phyloP scores from a whole-genome alignment of 2,329 filamentous ascomycete genomes.

The Chlorencoelia australis region DNA sequence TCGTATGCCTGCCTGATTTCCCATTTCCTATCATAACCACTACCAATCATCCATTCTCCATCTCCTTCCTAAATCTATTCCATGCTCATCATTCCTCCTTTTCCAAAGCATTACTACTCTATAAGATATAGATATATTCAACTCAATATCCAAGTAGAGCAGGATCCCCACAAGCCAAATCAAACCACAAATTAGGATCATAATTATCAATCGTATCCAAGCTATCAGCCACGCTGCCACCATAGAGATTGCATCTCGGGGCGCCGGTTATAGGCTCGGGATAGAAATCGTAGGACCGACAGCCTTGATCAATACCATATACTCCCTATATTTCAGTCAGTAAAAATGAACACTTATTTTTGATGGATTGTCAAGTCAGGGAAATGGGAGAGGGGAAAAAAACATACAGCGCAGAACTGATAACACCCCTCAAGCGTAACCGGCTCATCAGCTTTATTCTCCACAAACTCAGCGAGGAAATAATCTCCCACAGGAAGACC shows the following conservation, averaged over 20 bases:
- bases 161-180: conserved; percentile 20
- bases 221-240: conserved; percentile 17
- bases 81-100: too few relatives aligned
- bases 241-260: conserved; percentile 18
- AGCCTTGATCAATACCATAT: conserved; percentile 10
- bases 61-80: too few relatives aligned
- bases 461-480: conserved; percentile 31
- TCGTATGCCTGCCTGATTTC: too few relatives aligned
- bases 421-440: conserved; percentile 34
- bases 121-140: too few relatives aligned
- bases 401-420: conserved; percentile 31
- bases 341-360: background rate
- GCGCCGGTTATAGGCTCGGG: conserved; percentile 12
- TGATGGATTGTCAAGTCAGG: background rate
- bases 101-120: too few relatives aligned
- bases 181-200: conserved; percentile 19
- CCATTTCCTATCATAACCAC: too few relatives aligned
- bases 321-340: background rate
- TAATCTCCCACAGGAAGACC: conserved; percentile 29
- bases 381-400: background rate
- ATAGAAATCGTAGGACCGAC: conserved; percentile 18
- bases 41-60: too few relatives aligned
- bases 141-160: too few relatives aligned
- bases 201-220: conserved; percentile 14
- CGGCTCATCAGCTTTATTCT: conserved; percentile 26